Evolutionary conservation across 129 eudicot species (phyloP), one percentile per base, ranked within the genome.

Genomic region (Flaveria ramosissima): DNA sequence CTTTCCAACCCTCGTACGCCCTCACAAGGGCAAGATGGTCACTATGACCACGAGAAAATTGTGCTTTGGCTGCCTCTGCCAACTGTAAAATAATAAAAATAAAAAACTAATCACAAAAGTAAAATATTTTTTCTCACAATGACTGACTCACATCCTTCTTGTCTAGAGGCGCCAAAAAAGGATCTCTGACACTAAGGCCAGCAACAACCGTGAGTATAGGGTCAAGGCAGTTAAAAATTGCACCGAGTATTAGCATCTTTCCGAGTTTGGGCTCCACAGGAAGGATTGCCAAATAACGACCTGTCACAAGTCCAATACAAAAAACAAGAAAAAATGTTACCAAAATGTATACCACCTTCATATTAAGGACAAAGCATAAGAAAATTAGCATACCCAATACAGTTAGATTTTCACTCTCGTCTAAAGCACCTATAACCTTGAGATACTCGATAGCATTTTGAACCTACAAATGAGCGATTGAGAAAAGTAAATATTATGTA

Each of bases 251-350:
- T 67, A 95, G 94, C 97, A 95, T 92, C 81, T 95, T 95, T 76
- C 99, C 99, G 57, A 86, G 97, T 82, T 95, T 95, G 36, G 99
- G 99, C 85, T 92, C 99, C 91, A 92, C 82, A 0, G 99, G 99
- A 86, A 95, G 96, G 91, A 83, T 87, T 72, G 97, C 79, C 79
- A 95, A 74, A 85, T 85, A 89, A 71, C 88, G 87, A 43, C 99
- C 99, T 95, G 96, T 62, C 66, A 80, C 76, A 39, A 69, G 48
- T 47, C 80, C 70, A 30, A 21, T 39, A 56, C 27, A 71, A 7
- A 41, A 68, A 16, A 63, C 47, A 70, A 6, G 41, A 6, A 30
- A 52, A 7, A 11, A 11, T 39, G 14, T 47, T 72, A 68, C 74
- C 46, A 6, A 27, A 26, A 73, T 56, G 30, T 41, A 71, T 13